Evolutionary conservation across 768 basidiomycete genomes (phyloP), one percentile per base, ranked within the genome.

Genomic region (Psilocybe sp.): DNA sequence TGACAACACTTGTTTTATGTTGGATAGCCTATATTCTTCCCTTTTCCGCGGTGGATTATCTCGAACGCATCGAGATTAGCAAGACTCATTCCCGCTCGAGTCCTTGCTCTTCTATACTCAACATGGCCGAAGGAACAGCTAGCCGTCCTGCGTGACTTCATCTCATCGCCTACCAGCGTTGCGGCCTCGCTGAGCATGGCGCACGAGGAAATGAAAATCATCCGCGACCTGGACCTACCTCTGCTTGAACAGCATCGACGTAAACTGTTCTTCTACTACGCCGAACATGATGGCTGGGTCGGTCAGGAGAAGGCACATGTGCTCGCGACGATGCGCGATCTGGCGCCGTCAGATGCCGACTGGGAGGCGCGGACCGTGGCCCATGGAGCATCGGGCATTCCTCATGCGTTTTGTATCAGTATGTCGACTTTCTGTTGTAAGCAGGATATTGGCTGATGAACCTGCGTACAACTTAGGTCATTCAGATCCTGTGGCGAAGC

Each of bases 391-490:
- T 59, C 68, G 5, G 74, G 72, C 31, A 73, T 87, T 34, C 85
- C 84, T 2, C 89, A 90, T 62, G 81, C 83, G 13, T 90, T 89
- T 61, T 88, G 83, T 60, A 80, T 91, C 44, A 79, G 85, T 88
- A 55, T 60, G 84, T 71, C 19, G 34, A 14, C 13, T 4, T 42
- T 46, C 23, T 42, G 10, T 8, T 34, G 20, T 50, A 20, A 13
- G 6, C 14, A 35, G 23, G 32, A 34, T 19, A 36, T 8, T 52
- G n/a, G 28, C 28, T 47, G 42, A 39, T n/a, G 50, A 48, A 44
- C 42, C n/a, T 20, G 23, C 23, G 7, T 5, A 14, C 46, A 8
- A 3, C 49, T 40, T 44, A 84, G 82, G 77, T 62, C 80, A 87
- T 55, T 67, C 79, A 13, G 71, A 78, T 42, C 55, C 70, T 18